Base-by-base conservation (phyloP, 2,329 filamentous ascomycete genomes). In the Cladosporium halotolerans region DNA sequence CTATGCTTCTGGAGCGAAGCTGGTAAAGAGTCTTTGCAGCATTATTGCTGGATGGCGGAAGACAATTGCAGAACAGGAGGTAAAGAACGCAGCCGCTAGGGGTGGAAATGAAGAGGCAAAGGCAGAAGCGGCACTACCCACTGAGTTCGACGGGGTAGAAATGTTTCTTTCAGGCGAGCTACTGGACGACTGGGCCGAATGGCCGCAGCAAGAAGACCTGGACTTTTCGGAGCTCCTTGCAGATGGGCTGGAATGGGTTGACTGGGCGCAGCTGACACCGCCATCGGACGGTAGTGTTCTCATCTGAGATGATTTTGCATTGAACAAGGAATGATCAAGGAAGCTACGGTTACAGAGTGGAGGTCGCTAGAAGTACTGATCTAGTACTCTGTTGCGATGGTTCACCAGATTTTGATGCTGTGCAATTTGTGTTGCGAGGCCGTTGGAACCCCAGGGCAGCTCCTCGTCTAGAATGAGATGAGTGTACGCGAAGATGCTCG, bases 401-500 rank as follows among this genome's bases (percentile, higher is more conserved):
- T 69, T 72, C 54, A 86, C 79, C 57, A 96, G 74, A 61, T 82
- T 84, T 6, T 75, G 73, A 61, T 82, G 79, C 54, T 73, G 73
- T 48, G 68, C 70, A 54, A 95, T 65, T 47, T 80, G 72, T 52
- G 79, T 75, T 11, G 69, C 74, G 48, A 95, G 71, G 50, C 76
- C 74, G 56, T 77, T 78, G 53, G 88, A 81, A 55, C 73, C 74
- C 87, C 88, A 91, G 1, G 71, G 74, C 58, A 89, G 63, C 2
- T 63, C 64, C 33, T 83, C 77, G 55, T 87, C 82, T 48, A 95
- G 71, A 49, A 97, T 75, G 47, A 95, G 74, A 68, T 95, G 83
- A 0, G 88, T 91, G 70, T 96, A 99, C 3, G 89, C 84, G 72
- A 96, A 97, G 2, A 97, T 81, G 51, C 82, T 83, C 6, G 92